These are phyloP conservation scores for Aspergillus floridensis DNA, from an alignment of 2,329 filamentous ascomycete genomes.

Conservation along the genomic window DNA sequence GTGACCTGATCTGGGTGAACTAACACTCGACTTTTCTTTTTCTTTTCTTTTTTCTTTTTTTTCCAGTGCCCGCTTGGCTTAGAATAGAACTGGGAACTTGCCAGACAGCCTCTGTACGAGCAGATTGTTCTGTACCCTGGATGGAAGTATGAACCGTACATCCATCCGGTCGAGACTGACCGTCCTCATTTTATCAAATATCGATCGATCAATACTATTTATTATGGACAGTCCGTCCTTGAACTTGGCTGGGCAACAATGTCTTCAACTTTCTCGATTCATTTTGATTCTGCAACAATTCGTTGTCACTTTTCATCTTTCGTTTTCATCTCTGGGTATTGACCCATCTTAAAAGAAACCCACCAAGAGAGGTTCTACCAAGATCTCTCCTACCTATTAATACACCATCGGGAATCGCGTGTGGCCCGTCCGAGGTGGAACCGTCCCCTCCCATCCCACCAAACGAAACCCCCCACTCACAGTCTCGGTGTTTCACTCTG, in stretches of 20 bases:
- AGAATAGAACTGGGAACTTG: background rate
- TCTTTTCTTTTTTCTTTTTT: background rate
- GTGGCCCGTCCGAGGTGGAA: background rate
- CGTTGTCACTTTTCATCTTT: too few species aligned
- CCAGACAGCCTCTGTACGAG: too few species aligned
- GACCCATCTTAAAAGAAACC: background rate
- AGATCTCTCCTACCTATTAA: background rate
- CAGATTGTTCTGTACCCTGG: too few species aligned
- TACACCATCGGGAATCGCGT: background rate
- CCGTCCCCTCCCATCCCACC: background rate
- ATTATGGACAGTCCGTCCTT: background rate
- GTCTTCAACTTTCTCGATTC: background rate
- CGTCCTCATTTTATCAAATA: background rate
- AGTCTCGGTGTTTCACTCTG: background rate
- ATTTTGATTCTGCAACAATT: background rate
- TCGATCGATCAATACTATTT: background rate
- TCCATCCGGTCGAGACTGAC: background rate
- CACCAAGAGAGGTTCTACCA: background rate
- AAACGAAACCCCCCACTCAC: background rate
- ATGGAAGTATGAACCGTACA: background rate
- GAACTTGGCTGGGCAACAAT: background rate
- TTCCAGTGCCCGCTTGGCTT: background rate
- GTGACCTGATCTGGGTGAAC: too few species aligned
- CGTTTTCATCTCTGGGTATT: background rate
- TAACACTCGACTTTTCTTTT: too few species aligned